Percentiles rank a stretch among this genome's conserved stretches.
These are phyloP conservation scores for Globisporangium carolinianum DNA, from an alignment of 352 stramenopile genomes.

Conservation along the genomic window DNA sequence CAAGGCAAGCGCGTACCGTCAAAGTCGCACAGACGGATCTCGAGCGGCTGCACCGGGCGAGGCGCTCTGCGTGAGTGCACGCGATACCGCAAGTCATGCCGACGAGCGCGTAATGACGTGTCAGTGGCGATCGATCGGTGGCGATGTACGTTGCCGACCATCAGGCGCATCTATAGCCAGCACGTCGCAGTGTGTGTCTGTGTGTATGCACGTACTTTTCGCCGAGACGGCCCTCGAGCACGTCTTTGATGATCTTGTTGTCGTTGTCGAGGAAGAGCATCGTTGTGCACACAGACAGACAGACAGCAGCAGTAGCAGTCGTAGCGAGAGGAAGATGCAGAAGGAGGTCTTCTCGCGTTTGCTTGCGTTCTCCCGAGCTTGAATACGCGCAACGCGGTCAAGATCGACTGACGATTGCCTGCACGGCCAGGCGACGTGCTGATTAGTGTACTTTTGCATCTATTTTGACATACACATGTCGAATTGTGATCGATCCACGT, in stretches of 20 bases:
- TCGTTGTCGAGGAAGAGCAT: conserved; percentile 85
- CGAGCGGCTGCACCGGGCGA: conserved; percentile 62
- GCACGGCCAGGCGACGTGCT: neutral
- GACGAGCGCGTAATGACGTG: neutral
- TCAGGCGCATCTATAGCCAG: no score
- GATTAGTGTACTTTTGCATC: neutral
- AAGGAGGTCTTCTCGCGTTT: neutral
- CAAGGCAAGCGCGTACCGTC: conserved; percentile 38
- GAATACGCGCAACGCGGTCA: neutral
- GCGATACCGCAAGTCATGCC: neutral
- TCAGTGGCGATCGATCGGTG: no score
- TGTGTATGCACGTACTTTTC: conserved; percentile 40
- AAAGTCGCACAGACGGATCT: conserved; percentile 82
- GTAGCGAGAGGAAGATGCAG: neutral
- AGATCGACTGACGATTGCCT: neutral
- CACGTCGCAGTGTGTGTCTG: neutral
- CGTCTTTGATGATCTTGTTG: conserved; percentile 88
- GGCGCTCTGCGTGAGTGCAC: conserved; percentile 34
- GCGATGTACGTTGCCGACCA: no score
- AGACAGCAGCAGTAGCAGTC: no score
- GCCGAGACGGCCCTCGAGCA: conserved; percentile 61
- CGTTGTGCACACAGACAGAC: neutral
- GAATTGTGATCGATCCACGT: no score
- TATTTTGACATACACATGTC: no score
- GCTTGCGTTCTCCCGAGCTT: neutral